These are phyloP conservation scores for Acephala macrosclerotiorum DNA, from an alignment of 2,329 filamentous ascomycete species.

Conservation along the genomic window DNA sequence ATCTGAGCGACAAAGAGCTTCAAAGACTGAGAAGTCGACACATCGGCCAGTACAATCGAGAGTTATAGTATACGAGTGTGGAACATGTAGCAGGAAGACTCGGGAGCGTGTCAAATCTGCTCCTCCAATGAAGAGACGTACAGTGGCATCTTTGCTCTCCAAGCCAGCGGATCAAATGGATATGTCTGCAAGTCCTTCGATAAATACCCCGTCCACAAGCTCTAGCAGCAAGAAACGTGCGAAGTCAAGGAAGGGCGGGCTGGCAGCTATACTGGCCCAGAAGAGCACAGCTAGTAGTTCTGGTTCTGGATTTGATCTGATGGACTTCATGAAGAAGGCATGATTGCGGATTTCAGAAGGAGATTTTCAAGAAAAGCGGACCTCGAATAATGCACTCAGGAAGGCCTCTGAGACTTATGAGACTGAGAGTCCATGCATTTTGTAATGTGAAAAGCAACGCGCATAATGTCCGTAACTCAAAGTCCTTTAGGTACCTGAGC, in stretches of 20 bases:
- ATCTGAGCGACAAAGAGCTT: neutral
- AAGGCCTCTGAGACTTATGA: neutral
- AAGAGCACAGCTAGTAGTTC: slow-evolving; percentile 35
- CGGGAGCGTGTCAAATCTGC: slow-evolving; percentile 27
- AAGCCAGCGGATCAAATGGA: neutral
- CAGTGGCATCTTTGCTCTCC: neutral
- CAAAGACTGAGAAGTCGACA: slow-evolving; percentile 17
- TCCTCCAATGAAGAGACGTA: slow-evolving; percentile 11
- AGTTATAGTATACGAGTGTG: slow-evolving; percentile 41
- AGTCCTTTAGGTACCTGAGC: too few relatives aligned
- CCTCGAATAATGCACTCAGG: neutral
- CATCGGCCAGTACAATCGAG: slow-evolving; percentile 19
- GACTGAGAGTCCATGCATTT: neutral
- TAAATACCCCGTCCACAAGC: slow-evolving; percentile 50
- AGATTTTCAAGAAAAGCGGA: neutral
- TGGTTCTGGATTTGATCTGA: slow-evolving; percentile 46
- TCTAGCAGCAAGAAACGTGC: slow-evolving; percentile 70
- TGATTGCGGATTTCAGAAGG: slow-evolving; percentile 14
- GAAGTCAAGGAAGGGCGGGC: slow-evolving; percentile 68
- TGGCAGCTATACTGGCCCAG: slow-evolving; percentile 65
- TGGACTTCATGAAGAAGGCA: slow-evolving; percentile 49
- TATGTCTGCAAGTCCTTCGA: neutral
- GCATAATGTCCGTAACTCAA: neutral
- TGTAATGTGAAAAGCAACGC: neutral
- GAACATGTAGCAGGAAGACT: slow-evolving; percentile 39